Base-by-base conservation (phyloP, 1,139 yeast species). In the Debaryomyces udenii region DNA sequence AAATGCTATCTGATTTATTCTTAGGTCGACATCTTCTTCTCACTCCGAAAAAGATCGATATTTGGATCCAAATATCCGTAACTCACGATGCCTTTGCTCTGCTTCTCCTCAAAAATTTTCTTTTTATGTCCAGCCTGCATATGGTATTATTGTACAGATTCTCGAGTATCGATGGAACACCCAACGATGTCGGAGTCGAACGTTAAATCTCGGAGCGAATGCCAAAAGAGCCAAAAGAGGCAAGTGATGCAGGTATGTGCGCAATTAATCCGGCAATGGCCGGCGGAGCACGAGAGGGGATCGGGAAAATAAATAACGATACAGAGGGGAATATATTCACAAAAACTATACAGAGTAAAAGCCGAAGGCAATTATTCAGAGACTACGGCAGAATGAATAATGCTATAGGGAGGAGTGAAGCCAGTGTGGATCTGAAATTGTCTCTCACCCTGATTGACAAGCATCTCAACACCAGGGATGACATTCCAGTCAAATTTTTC, bases 391-490 rank as follows among this genome's bases (percentile, higher is more conserved):
- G 76, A 70, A 52, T 76, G 80, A 38, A 84, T 74, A 11, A 74
- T 76, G 27, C 68, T 62, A 61, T 80, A 83, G 18, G 89, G 88
- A 4, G 90, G 83, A 27, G 56, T 67, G 43, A 75, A 64, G 0
- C 91, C 90, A 14, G 93, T 87, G 82, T 94, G 91, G 44, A 81
- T 64, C 49, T 76, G 69, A 60, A 91, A 90, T 65, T 93, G 98
- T 46, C 80, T 88, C 37, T 87, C 82, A 40, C 98, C 99, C 65
- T 93, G 98, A 64, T 86, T 83, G 16, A 90, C 89, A 51, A 93
- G 76, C 96, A 93, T 87, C 54, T 89, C 90, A 31, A 85, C 82
- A 14, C 99, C 99, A 18, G 93, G 88, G 50, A 91, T 76, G 11
- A 83, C 83, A 22, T 70, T 74, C 96, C 96, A 90, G 3, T 60